A percentile compares a stretch with the other conserved stretches of the same genome.
Conservation (phyloP, 192 early-diverging fungal genomes). For the Coemansia sp. region DNA sequence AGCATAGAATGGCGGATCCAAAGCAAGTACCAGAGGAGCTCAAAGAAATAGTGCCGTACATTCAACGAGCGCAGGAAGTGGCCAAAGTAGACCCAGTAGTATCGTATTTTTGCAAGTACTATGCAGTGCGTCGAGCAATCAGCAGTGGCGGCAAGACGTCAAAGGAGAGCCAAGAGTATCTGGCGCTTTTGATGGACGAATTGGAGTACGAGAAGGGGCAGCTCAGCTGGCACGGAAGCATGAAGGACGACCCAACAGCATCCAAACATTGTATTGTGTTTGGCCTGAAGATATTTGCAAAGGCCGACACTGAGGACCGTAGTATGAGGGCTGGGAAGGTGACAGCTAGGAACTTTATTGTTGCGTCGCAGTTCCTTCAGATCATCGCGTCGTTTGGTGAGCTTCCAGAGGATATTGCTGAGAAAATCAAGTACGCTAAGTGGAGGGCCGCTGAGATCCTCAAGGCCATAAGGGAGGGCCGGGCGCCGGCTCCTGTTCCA, state of each 20-base stretch:
- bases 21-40: slow-evolving; percentile 60
- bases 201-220: slow-evolving; percentile 80
- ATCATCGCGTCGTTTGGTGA: slow-evolving; percentile 81
- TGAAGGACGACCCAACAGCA: slow-evolving; percentile 75
- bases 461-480: slow-evolving; percentile 85
- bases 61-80: slow-evolving; percentile 84
- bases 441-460: slow-evolving; percentile 95
- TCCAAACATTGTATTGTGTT: slow-evolving; percentile 86
- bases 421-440: slow-evolving; percentile 95
- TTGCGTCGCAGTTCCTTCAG: slow-evolving; percentile 88
- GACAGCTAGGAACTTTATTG: slow-evolving; percentile 88
- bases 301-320: slow-evolving; percentile 91
- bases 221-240: slow-evolving; percentile 64
- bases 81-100: slow-evolving; percentile 79
- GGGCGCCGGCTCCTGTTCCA: slow-evolving; percentile 63
- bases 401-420: slow-evolving; percentile 62
- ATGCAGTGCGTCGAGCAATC: slow-evolving; percentile 82
- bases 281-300: slow-evolving; percentile 83
- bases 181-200: slow-evolving; percentile 69
- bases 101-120: slow-evolving; percentile 89
- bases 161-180: slow-evolving; percentile 60
- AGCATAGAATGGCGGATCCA: slow-evolving; percentile 14
- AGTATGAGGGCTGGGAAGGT: slow-evolving; percentile 73
- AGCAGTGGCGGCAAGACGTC: slow-evolving; percentile 55
- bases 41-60: slow-evolving; percentile 68